These are phyloP conservation scores for Madurella fahalii DNA, from an alignment of 2,329 filamentous ascomycete species.

Conservation along the genomic window DNA sequence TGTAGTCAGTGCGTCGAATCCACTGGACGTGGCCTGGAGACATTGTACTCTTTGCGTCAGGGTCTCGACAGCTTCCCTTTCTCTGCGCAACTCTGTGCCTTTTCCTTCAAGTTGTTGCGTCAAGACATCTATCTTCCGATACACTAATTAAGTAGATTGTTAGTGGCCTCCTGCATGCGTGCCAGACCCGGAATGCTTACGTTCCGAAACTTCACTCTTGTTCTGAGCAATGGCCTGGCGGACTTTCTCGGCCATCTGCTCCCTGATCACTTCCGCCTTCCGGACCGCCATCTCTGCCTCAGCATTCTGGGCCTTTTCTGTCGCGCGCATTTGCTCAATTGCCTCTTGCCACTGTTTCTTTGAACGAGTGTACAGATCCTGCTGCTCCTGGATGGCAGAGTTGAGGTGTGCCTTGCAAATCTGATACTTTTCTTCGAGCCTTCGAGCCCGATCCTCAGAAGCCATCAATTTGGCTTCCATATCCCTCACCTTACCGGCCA, in stretches of 20 bases:
- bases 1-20: constrained; percentile 13
- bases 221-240: constrained; percentile 18
- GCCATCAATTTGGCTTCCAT: constrained; percentile 26
- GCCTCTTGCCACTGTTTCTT: constrained; percentile 33
- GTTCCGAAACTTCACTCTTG: constrained; percentile 18
- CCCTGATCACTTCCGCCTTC: constrained; percentile 32
- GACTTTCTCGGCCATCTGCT: constrained; percentile 28
- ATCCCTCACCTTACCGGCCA: constrained; percentile 18
- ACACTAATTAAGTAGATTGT: constrained; percentile 19
- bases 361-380: constrained; percentile 37
- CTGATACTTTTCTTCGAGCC: constrained; percentile 35
- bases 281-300: constrained; percentile 28
- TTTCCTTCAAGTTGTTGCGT: constrained; percentile 17
- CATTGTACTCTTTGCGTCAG: constrained; percentile 14
- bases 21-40: constrained; percentile 12
- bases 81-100: constrained; percentile 12
- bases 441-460: constrained; percentile 28
- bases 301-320: constrained; percentile 27
- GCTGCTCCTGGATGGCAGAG: constrained; percentile 44
- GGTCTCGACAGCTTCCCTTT: constrained; percentile 11
- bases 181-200: constrained; percentile 13
- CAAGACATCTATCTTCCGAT: constrained; percentile 14
- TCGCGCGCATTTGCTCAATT: constrained; percentile 33
- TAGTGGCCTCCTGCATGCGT: background rate
- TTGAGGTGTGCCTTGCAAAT: constrained; percentile 40